A percentile compares a stretch with the other conserved stretches of the same genome.
phyloP scores from a whole-genome alignment of 2,329 filamentous ascomycete species.

The Neospermospora avenae region DNA sequence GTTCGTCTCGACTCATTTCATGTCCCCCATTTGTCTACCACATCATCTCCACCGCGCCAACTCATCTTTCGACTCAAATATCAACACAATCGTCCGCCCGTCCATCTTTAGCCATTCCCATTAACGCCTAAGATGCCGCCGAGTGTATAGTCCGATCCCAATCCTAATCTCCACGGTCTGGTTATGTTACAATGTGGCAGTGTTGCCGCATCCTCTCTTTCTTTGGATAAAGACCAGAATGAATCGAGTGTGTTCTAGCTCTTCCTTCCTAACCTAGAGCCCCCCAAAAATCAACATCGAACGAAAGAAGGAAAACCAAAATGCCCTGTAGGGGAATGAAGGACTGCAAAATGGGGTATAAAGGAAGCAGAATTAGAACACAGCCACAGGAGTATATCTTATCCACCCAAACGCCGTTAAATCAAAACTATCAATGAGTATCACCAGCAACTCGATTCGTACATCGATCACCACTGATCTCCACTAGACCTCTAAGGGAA shows the following conservation, averaged over 20 bases:
- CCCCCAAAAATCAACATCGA: background rate
- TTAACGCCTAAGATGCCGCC: too few relatives aligned
- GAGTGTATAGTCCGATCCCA: too few relatives aligned
- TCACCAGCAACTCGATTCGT: constrained; percentile 7
- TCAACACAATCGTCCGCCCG: constrained; percentile 1
- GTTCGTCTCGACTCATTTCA: too few relatives aligned
- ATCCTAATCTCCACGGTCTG: background rate
- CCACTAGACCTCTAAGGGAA: constrained; percentile 15
- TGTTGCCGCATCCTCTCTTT: constrained; percentile 5
- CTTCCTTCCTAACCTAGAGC: background rate
- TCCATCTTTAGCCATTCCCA: background rate
- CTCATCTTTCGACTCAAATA: background rate
- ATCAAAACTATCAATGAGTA: background rate
- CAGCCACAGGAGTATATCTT: background rate
- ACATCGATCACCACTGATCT: constrained; percentile 4
- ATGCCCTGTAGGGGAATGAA: constrained; percentile 11
- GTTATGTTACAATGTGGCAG: background rate
- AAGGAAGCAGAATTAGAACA: constrained; percentile 22
- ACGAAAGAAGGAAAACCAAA: constrained; percentile 18
- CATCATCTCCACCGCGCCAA: background rate
- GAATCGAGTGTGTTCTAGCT: background rate
- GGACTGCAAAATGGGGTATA: constrained; percentile 22
- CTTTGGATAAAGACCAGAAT: background rate
- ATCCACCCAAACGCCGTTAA: constrained; percentile 9
- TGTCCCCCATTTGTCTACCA: too few relatives aligned